Base-by-base conservation (phyloP, 164 flowering plant species). In the Piper betle region DNA sequence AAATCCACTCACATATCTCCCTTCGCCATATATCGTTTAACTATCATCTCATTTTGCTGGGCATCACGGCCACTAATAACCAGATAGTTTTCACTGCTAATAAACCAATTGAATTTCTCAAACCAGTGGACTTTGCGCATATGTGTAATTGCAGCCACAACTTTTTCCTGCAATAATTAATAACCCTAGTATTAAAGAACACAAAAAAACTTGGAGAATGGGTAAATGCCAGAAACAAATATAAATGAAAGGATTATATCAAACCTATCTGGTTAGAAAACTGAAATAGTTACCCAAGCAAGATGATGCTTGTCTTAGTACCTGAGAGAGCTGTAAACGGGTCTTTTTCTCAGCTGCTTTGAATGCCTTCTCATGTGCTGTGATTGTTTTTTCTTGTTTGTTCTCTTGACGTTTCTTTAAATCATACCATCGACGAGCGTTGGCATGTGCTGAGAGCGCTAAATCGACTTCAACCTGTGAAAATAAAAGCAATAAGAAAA, bases 91-190 rank as follows among this genome's bases (percentile, higher is more conserved):
- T 92, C 98, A 65, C 98, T 92, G 80, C 91, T 92, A 67, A 92
- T 79, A 74, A 92, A 92, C 98, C 98, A 92, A 67, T 89, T 92
- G 64, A 92, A 92, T 73, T 92, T 92, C 80, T 93, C 98, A 79
- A 93, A 93, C 97, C 97, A 93, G 75, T 89, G 98, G 71, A 93
- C 97, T 72, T 90, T 93, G 56, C 98, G 87, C 85, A 93, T 87
- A 73, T 93, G 97, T 62, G 96, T 79, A 65, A 93, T 93, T 55
- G 86, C 78, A 62, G 98, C 97, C 64, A 87, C 92, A 58, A 88
- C 68, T 70, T 93, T 93, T 75, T 93, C 98, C 98, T 89, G 82
- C 69, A 71, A 61, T 64, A 12, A 46, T 46, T 58, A 37, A 38
- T n/a, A 15, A 16, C 13, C 4, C 20, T 19, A 25, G 59, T 19